A percentile compares a stretch with the other conserved stretches of the same genome.
Conservation (phyloP, 331 rosid genomes). For the Quercus tomentella region DNA sequence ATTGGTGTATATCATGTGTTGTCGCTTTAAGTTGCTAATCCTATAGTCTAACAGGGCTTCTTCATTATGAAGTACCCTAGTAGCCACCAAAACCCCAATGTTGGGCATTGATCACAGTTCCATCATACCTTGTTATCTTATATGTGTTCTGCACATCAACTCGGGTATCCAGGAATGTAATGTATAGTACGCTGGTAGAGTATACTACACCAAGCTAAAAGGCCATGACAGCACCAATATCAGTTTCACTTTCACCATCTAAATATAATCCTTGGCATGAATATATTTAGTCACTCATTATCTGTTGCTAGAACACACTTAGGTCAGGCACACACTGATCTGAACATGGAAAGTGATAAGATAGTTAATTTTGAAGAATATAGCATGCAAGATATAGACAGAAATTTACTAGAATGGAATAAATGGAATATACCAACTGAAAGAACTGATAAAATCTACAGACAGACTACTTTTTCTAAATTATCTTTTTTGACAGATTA, state of each 20-base stretch:
- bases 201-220: too few relatives aligned
- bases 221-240: slow-evolving; percentile 43
- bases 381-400: too few relatives aligned
- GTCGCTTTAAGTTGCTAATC: slow-evolving; percentile 68
- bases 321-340: too few relatives aligned
- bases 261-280: slow-evolving; percentile 66
- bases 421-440: too few relatives aligned
- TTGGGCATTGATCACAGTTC: slow-evolving; percentile 69
- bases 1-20: slow-evolving; percentile 76
- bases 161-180: slow-evolving; percentile 81
- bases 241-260: slow-evolving; percentile 45
- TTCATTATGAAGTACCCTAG: slow-evolving; percentile 66
- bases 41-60: slow-evolving; percentile 77
- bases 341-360: too few relatives aligned
- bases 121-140: slow-evolving; percentile 84
- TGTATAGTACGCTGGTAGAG: slow-evolving; percentile 65
- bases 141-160: slow-evolving; percentile 68
- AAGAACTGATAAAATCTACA: too few relatives aligned
- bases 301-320: too few relatives aligned
- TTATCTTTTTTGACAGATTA: too few relatives aligned
- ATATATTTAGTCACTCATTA: too few relatives aligned
- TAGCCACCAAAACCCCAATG: slow-evolving; percentile 86
- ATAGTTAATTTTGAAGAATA: too few relatives aligned
- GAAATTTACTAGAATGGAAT: too few relatives aligned
- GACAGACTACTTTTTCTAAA: too few relatives aligned